Conservation (phyloP, 768 basidiomycete genomes). For the Hygrophoropsis aurantiaca region DNA sequence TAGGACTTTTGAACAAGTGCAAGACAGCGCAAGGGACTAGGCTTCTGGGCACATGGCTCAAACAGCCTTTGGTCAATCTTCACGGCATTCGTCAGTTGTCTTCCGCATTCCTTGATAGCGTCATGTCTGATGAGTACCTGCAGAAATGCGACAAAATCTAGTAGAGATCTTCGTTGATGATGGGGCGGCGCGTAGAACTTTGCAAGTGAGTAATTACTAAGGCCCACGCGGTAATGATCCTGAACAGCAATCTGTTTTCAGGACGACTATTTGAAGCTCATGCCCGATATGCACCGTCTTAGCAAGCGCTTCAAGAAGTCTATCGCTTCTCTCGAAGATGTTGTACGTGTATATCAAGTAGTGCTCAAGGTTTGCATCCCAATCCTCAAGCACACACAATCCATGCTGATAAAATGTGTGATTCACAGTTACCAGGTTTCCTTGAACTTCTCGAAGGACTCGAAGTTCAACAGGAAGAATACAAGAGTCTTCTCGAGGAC, state of each 20-base stretch:
- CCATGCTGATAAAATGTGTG: background rate
- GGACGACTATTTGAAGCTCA: slow-evolving; percentile 85
- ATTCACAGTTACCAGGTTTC: slow-evolving; percentile 69
- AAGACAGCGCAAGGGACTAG: slow-evolving; percentile 94
- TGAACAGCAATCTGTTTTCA: slow-evolving; percentile 27
- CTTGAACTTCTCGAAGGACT: slow-evolving; percentile 59
- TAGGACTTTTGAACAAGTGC: slow-evolving; percentile 91
- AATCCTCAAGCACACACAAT: background rate
- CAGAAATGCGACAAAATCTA: slow-evolving; percentile 83
- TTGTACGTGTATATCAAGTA: slow-evolving; percentile 94
- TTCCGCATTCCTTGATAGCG: too few relatives aligned
- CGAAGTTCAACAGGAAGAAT: slow-evolving; percentile 45
- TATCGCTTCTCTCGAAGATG: slow-evolving; percentile 86
- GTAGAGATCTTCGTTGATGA: slow-evolving; percentile 88
- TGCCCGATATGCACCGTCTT: slow-evolving; percentile 93
- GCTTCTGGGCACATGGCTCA: slow-evolving; percentile 87
- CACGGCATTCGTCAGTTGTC: slow-evolving; percentile 86
- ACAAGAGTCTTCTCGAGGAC: slow-evolving; percentile 60
- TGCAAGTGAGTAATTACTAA: slow-evolving; percentile 56
- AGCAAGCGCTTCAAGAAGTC: slow-evolving; percentile 89
- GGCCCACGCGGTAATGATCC: background rate
- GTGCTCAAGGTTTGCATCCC: slow-evolving; percentile 56
- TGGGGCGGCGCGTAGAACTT: slow-evolving; percentile 59
- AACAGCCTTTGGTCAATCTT: slow-evolving; percentile 91
- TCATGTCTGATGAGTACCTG: too few relatives aligned